phyloP scores from a whole-genome alignment of 2,329 filamentous ascomycete species.

The Fusarium marasasianum region DNA sequence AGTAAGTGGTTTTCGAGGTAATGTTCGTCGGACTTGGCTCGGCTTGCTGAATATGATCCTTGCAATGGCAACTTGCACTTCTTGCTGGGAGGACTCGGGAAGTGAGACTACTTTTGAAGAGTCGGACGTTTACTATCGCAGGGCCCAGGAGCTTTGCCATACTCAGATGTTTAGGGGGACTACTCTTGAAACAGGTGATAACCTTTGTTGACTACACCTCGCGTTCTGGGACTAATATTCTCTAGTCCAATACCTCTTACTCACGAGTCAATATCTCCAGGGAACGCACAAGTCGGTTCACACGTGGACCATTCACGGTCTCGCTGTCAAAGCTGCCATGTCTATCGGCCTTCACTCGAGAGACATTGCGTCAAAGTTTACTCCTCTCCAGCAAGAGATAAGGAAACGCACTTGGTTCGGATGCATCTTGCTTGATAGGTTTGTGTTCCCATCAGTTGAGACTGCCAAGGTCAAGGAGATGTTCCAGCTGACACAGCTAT shows the following conservation, averaged over 20 bases:
- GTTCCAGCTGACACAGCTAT: not conserved
- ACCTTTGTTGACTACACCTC: not conserved
- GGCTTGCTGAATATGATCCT: conserved; percentile 61
- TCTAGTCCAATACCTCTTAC: conserved; percentile 57
- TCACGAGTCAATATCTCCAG: conserved; percentile 62
- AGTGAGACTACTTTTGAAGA: conserved; percentile 38
- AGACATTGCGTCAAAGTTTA: conserved; percentile 47
- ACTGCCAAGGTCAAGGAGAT: accelerated
- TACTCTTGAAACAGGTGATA: conserved; percentile 53
- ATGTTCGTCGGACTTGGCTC: conserved; percentile 59
- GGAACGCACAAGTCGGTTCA: conserved; percentile 63
- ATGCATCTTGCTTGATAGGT: conserved; percentile 30
- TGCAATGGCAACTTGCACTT: conserved; percentile 54
- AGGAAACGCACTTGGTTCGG: conserved; percentile 57
- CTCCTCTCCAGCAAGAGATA: conserved; percentile 56
- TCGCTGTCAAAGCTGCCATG: conserved; percentile 60
- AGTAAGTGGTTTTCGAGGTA: conserved; percentile 37
- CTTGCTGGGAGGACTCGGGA: conserved; percentile 14
- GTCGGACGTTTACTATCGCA: conserved; percentile 56
- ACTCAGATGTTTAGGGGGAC: conserved; percentile 52
- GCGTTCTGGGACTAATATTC: not conserved
- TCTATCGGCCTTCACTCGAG: conserved; percentile 62
- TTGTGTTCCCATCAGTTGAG: not conserved
- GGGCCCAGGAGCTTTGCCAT: conserved; percentile 55
- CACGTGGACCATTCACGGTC: conserved; percentile 63